Percentiles rank a stretch among this genome's conserved stretches.
These are phyloP conservation scores for Fusarium sp. DNA, from an alignment of 2,329 filamentous ascomycete species.

Conservation along the genomic window DNA sequence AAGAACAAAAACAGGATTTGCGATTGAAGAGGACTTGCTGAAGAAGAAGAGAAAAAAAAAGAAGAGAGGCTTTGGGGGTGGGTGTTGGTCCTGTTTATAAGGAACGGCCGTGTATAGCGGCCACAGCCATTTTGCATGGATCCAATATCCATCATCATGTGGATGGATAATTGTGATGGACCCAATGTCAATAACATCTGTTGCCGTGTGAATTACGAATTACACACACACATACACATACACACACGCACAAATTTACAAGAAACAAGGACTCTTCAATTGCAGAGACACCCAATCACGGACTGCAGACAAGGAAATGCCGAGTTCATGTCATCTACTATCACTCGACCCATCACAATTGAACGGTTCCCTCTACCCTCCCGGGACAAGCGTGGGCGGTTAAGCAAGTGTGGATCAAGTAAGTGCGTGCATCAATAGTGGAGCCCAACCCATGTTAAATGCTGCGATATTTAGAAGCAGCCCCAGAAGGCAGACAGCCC, in stretches of 20 bases:
- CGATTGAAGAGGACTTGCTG: constrained; percentile 71
- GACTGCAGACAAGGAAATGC: constrained; percentile 30
- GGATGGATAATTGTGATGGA: not conserved
- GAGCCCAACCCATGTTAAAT: not conserved
- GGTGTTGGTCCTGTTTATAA: constrained; percentile 49
- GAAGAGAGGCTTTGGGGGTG: constrained; percentile 41
- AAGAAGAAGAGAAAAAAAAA: constrained; percentile 59
- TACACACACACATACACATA: not conserved
- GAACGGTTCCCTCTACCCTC: constrained; percentile 17
- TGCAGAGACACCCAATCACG: constrained; percentile 30
- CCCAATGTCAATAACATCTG: not conserved
- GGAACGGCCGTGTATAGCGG: constrained; percentile 31
- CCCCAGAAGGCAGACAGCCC: constrained; percentile 6
- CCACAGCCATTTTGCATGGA: constrained; percentile 8
- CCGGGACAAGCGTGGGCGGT: constrained; percentile 37
- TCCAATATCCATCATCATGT: not conserved
- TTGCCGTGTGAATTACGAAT: constrained; percentile 26
- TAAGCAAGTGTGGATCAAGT: constrained; percentile 36
- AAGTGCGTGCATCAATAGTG: constrained; percentile 35
- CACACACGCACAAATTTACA: not conserved
- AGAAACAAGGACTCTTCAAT: constrained; percentile 9
- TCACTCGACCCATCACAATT: constrained; percentile 33
- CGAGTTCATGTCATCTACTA: constrained; percentile 31
- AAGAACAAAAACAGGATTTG: constrained; percentile 62
- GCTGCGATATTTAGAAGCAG: constrained; percentile 36